Evolutionary conservation across 2,329 filamentous ascomycete genomes (phyloP).

Genomic region (Diaporthe aspalathi): DNA sequence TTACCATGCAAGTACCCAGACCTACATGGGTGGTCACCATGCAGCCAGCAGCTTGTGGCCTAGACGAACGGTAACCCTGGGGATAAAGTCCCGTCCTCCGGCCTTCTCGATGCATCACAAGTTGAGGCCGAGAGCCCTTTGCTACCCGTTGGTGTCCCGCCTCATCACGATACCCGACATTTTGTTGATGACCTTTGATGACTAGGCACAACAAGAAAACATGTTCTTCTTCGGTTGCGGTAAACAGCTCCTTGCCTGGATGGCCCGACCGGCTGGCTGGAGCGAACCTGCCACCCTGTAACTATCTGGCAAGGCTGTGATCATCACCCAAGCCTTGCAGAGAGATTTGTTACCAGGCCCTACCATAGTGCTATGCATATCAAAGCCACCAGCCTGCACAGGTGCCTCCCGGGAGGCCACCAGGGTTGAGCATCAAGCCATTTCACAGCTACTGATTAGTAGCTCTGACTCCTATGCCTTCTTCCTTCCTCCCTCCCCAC

Average conservation of each 20-base stretch:
- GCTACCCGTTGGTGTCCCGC: background rate
- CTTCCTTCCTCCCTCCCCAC: background rate
- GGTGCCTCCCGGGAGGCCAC: background rate
- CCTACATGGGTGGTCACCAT: too few relatives aligned
- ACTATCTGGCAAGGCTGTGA: background rate
- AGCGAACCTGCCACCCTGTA: too few relatives aligned
- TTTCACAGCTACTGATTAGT: too few relatives aligned
- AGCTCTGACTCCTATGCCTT: background rate
- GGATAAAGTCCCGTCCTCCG: slow-evolving; percentile 22
- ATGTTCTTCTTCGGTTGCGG: background rate
- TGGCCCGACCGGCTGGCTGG: too few relatives aligned
- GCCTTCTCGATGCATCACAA: background rate
- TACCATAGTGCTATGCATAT: too few relatives aligned
- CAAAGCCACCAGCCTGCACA: background rate
- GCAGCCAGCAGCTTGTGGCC: too few relatives aligned
- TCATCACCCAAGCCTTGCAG: too few relatives aligned
- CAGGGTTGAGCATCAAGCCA: too few relatives aligned
- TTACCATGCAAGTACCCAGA: too few relatives aligned
- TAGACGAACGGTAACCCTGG: too few relatives aligned
- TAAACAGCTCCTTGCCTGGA: background rate
- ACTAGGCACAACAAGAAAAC: background rate
- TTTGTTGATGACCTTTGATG: background rate
- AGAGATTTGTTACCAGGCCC: background rate
- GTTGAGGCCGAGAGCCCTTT: background rate
- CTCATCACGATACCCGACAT: background rate